Evolutionary conservation across 192 early-diverging fungal genomes (phyloP).

Genomic region (Coemansia erecta): DNA sequence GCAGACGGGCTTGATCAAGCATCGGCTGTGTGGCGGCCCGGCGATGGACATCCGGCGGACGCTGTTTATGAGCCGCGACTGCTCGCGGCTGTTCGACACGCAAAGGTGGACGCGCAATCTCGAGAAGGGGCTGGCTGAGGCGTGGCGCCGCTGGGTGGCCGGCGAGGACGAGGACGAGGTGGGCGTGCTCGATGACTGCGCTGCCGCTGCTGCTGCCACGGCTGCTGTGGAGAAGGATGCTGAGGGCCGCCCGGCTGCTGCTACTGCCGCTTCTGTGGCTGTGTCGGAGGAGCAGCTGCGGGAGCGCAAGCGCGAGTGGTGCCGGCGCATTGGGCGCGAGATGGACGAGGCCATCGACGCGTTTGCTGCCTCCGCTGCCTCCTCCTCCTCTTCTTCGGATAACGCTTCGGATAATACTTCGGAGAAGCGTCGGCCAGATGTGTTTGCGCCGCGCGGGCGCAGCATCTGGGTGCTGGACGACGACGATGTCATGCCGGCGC

Average conservation of each 20-base stretch:
- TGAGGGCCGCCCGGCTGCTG: no score
- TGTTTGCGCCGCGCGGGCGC: constrained; percentile 40
- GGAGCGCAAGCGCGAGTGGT: constrained; percentile 26
- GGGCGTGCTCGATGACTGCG: background rate
- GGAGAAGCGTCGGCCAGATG: constrained; percentile 1
- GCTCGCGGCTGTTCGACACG: constrained; percentile 85
- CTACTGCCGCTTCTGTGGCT: no score
- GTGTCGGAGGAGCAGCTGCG: no score
- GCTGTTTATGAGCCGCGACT: constrained; percentile 77
- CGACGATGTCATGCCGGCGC: constrained; percentile 50
- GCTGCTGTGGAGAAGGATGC: background rate
- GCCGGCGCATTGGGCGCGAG: constrained; percentile 28
- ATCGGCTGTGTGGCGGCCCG: constrained; percentile 38
- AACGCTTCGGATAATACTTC: no score
- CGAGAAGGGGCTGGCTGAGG: constrained; percentile 68
- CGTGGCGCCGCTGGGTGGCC: constrained; percentile 69
- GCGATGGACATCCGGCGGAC: constrained; percentile 64
- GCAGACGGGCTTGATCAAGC: constrained; percentile 29
- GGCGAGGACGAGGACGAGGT: constrained; percentile 40
- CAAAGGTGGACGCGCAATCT: constrained; percentile 79
- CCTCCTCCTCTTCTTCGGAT: no score
- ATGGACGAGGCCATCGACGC: constrained; percentile 11
- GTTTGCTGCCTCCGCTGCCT: background rate
- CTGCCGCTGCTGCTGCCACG: background rate
- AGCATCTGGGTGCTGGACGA: constrained; percentile 52